phyloP scores from a whole-genome alignment of 768 basidiomycete species.

The Russula dissimulans region DNA sequence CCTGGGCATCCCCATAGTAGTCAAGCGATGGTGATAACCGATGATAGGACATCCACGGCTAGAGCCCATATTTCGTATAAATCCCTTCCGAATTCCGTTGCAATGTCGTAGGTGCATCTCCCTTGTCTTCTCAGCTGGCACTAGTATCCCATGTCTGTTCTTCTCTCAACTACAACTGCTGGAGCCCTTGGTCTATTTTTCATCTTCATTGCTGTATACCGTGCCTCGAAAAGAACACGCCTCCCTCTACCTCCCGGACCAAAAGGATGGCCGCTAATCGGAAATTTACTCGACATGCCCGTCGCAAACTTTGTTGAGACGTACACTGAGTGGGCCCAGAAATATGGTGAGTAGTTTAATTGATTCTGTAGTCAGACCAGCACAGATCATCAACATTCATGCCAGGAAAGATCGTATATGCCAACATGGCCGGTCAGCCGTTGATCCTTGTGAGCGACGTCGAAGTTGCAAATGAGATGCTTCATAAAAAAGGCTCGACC shows the following conservation, averaged over 20 bases:
- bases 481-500: neutral
- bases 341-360: neutral
- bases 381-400: too few relatives aligned
- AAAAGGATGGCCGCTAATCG: conserved; percentile 4
- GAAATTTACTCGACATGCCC: conserved; percentile 2
- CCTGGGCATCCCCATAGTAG: too few relatives aligned
- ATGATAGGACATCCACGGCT: too few relatives aligned
- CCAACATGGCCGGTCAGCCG: neutral
- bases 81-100: too few relatives aligned
- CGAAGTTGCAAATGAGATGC: neutral
- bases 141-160: neutral
- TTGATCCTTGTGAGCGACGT: neutral
- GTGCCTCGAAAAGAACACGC: neutral
- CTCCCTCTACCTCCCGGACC: neutral
- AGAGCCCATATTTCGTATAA: too few relatives aligned
- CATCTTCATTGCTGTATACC: neutral
- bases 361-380: neutral
- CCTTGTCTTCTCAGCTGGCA: too few relatives aligned
- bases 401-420: conserved; percentile 1
- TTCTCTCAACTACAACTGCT: neutral
- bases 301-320: neutral
- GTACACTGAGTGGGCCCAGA: neutral
- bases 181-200: neutral
- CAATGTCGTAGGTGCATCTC: too few relatives aligned
- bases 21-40: too few relatives aligned